Conservation (phyloP, 441 rosid species). For the Mallotus repandus region DNA sequence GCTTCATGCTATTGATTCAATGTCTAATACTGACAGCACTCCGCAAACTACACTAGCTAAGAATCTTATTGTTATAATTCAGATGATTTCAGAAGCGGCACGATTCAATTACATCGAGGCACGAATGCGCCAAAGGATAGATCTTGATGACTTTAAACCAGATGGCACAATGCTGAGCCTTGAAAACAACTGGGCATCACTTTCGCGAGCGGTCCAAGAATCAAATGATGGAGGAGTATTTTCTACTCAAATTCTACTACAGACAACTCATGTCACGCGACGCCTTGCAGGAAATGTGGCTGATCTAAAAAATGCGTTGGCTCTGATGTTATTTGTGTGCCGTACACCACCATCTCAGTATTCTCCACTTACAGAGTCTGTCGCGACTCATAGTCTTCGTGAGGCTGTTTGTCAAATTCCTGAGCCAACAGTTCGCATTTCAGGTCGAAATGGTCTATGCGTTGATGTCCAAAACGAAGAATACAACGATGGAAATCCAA, state of each 20-base stretch:
- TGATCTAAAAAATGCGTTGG: not conserved
- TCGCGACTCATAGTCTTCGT: too few species aligned
- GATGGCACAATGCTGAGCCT: not conserved
- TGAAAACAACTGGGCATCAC: not conserved
- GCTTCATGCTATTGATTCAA: not conserved
- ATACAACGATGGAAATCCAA: not conserved
- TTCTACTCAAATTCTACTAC: not conserved
- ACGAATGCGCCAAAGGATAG: not conserved
- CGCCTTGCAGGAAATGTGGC: not conserved
- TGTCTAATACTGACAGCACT: not conserved
- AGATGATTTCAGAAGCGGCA: not conserved
- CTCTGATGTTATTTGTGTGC: not conserved
- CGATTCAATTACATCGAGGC: not conserved
- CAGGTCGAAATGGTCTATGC: slow-evolving; percentile 2
- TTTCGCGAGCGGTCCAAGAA: slow-evolving; percentile 4
- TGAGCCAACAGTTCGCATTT: not conserved
- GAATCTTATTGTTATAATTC: not conserved
- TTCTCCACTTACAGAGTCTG: not conserved
- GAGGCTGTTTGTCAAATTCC: not conserved
- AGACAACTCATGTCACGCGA: not conserved
- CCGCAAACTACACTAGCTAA: not conserved
- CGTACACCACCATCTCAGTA: not conserved
- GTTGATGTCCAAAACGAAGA: not conserved
- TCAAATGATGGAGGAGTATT: not conserved
- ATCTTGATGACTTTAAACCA: not conserved